Conservation (phyloP, 495 filamentous ascomycete species). For the Ascobolus immersus region DNA sequence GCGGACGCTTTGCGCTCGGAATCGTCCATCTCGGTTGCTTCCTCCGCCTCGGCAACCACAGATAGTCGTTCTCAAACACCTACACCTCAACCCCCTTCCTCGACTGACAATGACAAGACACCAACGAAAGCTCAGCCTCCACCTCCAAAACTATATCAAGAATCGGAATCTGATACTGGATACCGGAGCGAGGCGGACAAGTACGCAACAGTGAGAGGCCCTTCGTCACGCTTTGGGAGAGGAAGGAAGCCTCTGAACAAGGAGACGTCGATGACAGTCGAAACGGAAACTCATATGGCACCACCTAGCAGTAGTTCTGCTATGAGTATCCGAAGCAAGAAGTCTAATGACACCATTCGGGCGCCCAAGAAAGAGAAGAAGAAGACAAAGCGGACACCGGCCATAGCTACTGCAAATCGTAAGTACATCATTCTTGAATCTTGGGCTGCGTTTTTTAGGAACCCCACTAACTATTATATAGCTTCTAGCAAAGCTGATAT, state of each 20-base stretch:
- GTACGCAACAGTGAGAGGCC: conserved; percentile 9
- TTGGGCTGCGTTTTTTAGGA: neutral
- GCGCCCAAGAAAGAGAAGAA: conserved; percentile 68
- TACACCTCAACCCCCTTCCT: conserved; percentile 13
- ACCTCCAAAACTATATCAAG: conserved; percentile 14
- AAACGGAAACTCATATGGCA: conserved; percentile 80
- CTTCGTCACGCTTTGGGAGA: conserved; percentile 26
- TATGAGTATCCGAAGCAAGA: conserved; percentile 55
- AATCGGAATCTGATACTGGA: conserved; percentile 17
- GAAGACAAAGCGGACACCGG: conserved; percentile 44
- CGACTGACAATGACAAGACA: too few relatives aligned
- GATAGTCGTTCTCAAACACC: conserved; percentile 15
- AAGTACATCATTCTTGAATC: conserved; percentile 4
- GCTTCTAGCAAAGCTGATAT: conserved; percentile 94
- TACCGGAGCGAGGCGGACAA: conserved; percentile 16
- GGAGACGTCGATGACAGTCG: conserved; percentile 83
- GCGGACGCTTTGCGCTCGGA: conserved; percentile 19
- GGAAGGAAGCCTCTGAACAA: conserved; percentile 19
- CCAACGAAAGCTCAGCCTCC: conserved; percentile 19
- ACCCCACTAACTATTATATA: conserved; percentile 12
- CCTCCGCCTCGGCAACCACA: conserved; percentile 17
- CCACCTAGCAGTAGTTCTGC: conserved; percentile 47
- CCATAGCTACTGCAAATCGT: conserved; percentile 32
- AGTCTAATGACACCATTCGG: conserved; percentile 77
- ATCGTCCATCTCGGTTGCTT: conserved; percentile 15